Evolutionary conservation across 1,139 yeast species (phyloP).

Genomic region (Kodamaea plutei): DNA sequence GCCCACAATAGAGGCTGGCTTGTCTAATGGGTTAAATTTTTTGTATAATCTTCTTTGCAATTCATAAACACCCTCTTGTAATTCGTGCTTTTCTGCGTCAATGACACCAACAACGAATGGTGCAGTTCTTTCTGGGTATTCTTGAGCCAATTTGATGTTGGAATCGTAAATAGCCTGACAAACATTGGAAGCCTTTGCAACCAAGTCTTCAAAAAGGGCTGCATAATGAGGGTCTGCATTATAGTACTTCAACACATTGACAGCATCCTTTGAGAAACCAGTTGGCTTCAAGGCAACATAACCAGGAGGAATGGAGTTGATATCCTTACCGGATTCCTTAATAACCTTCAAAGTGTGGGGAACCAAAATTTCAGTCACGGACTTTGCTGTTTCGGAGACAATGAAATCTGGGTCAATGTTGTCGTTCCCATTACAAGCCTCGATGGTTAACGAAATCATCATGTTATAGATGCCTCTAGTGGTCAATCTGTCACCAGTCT

Average conservation of each 20-base stretch:
- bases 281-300: slow-evolving; percentile 93
- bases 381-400: slow-evolving; percentile 61
- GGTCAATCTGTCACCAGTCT: slow-evolving; percentile 64
- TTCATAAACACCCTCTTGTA: slow-evolving; percentile 89
- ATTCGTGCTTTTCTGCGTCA: slow-evolving; percentile 87
- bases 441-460: slow-evolving; percentile 92
- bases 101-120: slow-evolving; percentile 85
- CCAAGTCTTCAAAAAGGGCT: slow-evolving; percentile 54
- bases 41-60: slow-evolving; percentile 79
- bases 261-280: slow-evolving; percentile 77
- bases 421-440: slow-evolving; percentile 78
- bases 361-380: slow-evolving; percentile 65
- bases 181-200: slow-evolving; percentile 59
- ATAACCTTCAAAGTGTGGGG: slow-evolving; percentile 62
- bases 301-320: slow-evolving; percentile 71
- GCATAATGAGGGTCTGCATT: slow-evolving; percentile 41
- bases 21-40: slow-evolving; percentile 59
- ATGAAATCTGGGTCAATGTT: slow-evolving; percentile 62
- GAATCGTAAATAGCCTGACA: slow-evolving; percentile 54
- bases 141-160: slow-evolving; percentile 41
- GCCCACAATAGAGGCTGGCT: slow-evolving; percentile 73
- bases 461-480: slow-evolving; percentile 81
- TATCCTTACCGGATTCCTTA: slow-evolving; percentile 36
- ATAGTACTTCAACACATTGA: slow-evolving; percentile 64
- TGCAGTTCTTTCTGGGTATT: slow-evolving; percentile 65